Evolutionary conservation across 2,329 filamentous ascomycete genomes (phyloP), one percentile per base, ranked within the genome.

Genomic region (Aspergillus tamarii): DNA sequence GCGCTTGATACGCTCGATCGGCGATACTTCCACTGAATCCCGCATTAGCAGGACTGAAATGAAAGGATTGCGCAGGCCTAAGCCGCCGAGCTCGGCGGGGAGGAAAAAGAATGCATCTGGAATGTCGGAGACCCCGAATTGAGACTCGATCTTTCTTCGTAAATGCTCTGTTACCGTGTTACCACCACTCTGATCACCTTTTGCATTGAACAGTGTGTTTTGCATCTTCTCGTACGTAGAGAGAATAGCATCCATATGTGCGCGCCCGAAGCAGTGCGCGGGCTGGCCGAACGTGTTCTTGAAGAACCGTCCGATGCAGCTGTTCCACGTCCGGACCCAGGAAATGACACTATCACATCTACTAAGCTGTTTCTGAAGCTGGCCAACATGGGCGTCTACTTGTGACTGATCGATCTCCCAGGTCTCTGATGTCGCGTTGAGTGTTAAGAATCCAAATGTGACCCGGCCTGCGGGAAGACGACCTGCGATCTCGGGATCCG

Each of bases 311-410:
- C 76, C 78, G 36, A 82, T 80, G 67, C 84, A 86, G 50, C 78
- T 84, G 67, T 87, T 87, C 80, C 84, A 87, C 0, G 83, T 84
- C 64, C 85, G 81, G 4, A 87, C 80, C 79, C 83, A 86, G 19
- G 81, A 78, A 57, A 87, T 82, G 6, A 87, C 74, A 60, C 81
- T 85, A 56, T 81, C 78, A 36, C 81, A 82, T 6, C 73, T 72
- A 1, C 72, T 66, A 0, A 82, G 74, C 59, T 82, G 80, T 10
- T 72, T 73, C n/a, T 72, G 72, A 3, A 83, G 73, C 62, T 82
- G 79, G 41, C 64, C 57, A 54, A 80, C 73, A 59, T 83, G 80
- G 28, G 75, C 67, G 32, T 79, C 69, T 1, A 82, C 78, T 58
- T 78, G 70, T 0, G 63, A 46, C 16, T 77, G 70, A 57, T 83